Evolutionary conservation across 2,329 filamentous ascomycete genomes (phyloP), one percentile per base, ranked within the genome.

Genomic region (Ascochyta clinopodiicola): DNA sequence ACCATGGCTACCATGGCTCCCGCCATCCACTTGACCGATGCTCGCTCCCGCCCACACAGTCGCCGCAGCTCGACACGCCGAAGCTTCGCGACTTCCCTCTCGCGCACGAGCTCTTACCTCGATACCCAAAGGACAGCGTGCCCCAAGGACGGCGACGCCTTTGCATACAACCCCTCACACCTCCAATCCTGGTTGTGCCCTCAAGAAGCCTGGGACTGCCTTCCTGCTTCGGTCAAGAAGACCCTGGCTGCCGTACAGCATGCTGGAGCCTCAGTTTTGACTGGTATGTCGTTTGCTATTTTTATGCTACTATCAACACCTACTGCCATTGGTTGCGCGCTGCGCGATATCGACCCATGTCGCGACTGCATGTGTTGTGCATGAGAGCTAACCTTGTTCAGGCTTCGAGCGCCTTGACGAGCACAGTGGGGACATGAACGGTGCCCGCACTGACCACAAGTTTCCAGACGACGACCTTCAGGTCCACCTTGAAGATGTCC

Each of bases 261-360:
- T 43, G 73, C 78, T 45, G 79, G 77, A 37, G 80, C 80, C 17
- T 79, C 79, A 34, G 74, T 80, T 31, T 68, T 73, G 59, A 81
- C 78, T 43, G 70, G 77, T 56, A 75, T 57, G 75, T 72, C 37
- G 47, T 55, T 46, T 40, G 47, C 51, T 39, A 43, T 54, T 47
- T 53, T 55, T 37, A 50, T 56, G 35, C 44, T 44, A 60, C 58
- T 44, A 52, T 50, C 32, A n/a, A 43, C 22, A 21, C 25, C 29
- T 21, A 24, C 34, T 44, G 35, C 40, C 22, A 53, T 57, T 49
- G 49, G 49, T 35, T 48, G 13, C 37, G 10, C 49, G 43, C 35
- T 55, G 47, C 51, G 48, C 56, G 46, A 56, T 55, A 48, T 51
- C 47, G 24, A 54, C 49, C 27, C 47, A 31, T 32, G 50, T 46